Evolutionary conservation across 2,329 filamentous ascomycete genomes (phyloP).

Genomic region (Pseudocercospora cruenta): DNA sequence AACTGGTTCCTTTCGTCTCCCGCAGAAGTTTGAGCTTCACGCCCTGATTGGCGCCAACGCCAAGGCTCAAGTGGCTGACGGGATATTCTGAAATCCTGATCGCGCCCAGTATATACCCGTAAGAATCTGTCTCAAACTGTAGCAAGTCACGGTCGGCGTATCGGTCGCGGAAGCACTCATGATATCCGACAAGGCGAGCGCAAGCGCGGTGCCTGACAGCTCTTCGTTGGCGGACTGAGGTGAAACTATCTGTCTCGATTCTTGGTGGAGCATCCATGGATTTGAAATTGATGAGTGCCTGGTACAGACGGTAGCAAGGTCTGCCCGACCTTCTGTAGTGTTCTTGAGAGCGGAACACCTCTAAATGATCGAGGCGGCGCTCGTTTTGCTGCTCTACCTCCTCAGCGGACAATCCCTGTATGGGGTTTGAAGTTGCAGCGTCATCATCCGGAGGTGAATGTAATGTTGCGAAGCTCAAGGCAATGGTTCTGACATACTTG

Average conservation of each 20-base stretch:
- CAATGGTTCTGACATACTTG: background rate
- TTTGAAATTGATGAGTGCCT: background rate
- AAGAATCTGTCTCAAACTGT: background rate
- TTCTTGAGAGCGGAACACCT: background rate
- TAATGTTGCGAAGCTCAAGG: background rate
- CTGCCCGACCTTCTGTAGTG: background rate
- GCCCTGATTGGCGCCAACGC: background rate
- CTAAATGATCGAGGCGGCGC: background rate
- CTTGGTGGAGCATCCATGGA: background rate
- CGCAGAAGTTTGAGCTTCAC: background rate
- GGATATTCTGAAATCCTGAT: background rate
- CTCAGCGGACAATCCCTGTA: too few species aligned
- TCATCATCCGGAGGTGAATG: background rate
- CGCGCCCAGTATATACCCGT: background rate
- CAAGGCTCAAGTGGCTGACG: background rate
- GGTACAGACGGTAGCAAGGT: background rate
- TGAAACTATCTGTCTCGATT: background rate
- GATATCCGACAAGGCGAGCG: background rate
- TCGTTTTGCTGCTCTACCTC: too few species aligned
- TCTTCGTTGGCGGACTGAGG: background rate
- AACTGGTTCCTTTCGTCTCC: background rate
- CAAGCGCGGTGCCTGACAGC: background rate
- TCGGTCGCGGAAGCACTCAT: background rate
- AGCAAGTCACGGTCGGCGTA: background rate
- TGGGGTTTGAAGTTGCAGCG: too few species aligned